Evolutionary conservation across 768 basidiomycete species (phyloP), one percentile per base, ranked within the genome.

Genomic region (Lactarius deliciosus): DNA sequence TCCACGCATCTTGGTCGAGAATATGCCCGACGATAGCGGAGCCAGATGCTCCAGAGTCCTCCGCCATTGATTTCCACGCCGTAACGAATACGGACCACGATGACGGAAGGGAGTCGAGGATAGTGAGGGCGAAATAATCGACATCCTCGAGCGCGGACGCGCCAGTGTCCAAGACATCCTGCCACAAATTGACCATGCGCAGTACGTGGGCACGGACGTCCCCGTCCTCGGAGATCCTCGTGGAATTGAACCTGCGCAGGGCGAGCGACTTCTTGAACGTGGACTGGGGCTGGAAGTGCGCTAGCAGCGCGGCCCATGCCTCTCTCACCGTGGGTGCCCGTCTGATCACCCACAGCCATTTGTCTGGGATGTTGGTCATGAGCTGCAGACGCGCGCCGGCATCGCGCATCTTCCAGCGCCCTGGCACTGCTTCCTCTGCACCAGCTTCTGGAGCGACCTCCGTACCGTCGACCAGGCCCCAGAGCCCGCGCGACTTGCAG

Each of bases 171-270:
- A 69, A 11, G 38, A 68, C 62, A 5, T 69, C 69, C 30, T 60
- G 57, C 69, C 69, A 69, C 10, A 68, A 54, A n/a, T 59, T 43
- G 25, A 63, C 66, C 69, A 69, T 69, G 55, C 56, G 66, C 45
- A 64, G 54, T 0, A 69, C n/a, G 63, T 69, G 69, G 18, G 66
- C 32, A 25, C 34, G 22, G n/a, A 68, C 53, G 47, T 68, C 59
- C 18, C 54, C 69, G 20, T 59, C 66, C 13, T 69, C 69, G 8
- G 25, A 10, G 1, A 68, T 59, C n/a, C 15, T 54, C 10, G 28
- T 10, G 4, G 57, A 63, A 5, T 36, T 36, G 47, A 69, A 69
- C 50, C 22, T 45, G 34, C 59, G 60, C 65, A 69, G 18, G 43
- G 58, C n/a, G 66, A 63, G 59, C n/a, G 60, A 63, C 4, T 41